phyloP scores from a whole-genome alignment of 148 eudicot species.

The Rhododendron mucronatum region DNA sequence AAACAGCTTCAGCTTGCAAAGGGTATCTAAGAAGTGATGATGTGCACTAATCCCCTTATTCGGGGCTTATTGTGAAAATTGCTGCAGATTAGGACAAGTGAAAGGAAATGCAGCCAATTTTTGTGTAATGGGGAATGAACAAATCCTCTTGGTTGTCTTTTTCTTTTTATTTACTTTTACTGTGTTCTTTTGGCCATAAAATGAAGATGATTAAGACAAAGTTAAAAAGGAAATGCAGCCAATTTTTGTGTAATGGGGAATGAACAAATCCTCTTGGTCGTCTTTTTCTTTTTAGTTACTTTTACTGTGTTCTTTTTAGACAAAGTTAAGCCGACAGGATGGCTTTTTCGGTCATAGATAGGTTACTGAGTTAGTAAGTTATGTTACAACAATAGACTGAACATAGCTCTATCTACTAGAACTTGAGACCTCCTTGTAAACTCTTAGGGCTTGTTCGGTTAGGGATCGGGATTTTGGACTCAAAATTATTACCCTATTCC shows the following conservation, averaged over 20 bases:
- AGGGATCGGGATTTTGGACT: too few species aligned
- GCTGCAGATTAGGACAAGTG: not conserved
- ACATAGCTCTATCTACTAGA: too few species aligned
- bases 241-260: not conserved
- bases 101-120: not conserved
- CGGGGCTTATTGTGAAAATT: not conserved
- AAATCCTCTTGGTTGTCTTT: not conserved
- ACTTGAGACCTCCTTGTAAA: not conserved
- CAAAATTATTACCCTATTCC: too few species aligned
- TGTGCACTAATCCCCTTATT: not conserved
- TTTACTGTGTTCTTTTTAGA: not conserved
- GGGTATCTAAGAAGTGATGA: conserved; percentile 5
- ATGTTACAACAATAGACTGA: not conserved
- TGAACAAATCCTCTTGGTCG: not conserved
- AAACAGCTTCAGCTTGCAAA: conserved; percentile 52
- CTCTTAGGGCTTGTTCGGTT: not conserved
- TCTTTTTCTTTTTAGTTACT: not conserved
- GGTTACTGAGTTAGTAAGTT: too few species aligned
- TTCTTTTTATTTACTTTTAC: not conserved
- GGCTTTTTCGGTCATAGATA: not conserved
- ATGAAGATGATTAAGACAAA: not conserved
- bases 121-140: conserved; percentile 1
- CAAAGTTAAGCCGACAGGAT: not conserved
- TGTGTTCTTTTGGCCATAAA: not conserved
- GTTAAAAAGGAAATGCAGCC: not conserved